These are phyloP conservation scores for Phytophthora podocarpi DNA, from an alignment of 352 stramenopile species.

Conservation along the genomic window DNA sequence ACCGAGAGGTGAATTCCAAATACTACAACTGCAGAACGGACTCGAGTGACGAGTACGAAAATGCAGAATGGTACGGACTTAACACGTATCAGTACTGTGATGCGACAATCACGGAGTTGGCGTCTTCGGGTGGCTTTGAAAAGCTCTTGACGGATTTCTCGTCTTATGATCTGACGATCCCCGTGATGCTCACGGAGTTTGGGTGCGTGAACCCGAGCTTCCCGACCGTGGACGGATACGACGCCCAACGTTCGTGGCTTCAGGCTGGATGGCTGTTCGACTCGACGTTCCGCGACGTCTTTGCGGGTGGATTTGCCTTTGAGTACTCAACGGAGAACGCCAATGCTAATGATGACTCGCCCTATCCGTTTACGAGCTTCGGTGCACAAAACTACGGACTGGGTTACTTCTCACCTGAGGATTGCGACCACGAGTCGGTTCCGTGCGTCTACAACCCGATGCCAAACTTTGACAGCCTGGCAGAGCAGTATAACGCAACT, in stretches of 20 bases:
- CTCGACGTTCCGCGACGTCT: conserved; percentile 54
- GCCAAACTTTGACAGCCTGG: conserved; percentile 69
- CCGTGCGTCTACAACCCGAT: conserved; percentile 73
- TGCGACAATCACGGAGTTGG: conserved; percentile 39
- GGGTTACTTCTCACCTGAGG: conserved; percentile 72
- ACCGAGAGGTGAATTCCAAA: conserved; percentile 66
- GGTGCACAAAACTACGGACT: conserved; percentile 79
- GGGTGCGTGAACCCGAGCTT: conserved; percentile 78
- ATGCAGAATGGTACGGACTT: conserved; percentile 87
- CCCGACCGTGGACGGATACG: conserved; percentile 69
- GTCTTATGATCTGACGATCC: conserved; percentile 68
- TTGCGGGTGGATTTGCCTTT: conserved; percentile 78
- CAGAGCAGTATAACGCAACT: conserved; percentile 48
- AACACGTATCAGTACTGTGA: conserved; percentile 89
- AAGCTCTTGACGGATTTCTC: conserved; percentile 65
- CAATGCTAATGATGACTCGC: conserved; percentile 56
- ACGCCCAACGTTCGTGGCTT: conserved; percentile 69
- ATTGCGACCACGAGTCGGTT: conserved; percentile 65
- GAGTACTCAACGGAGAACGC: conserved; percentile 84
- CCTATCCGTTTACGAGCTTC: conserved; percentile 78
- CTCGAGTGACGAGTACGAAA: conserved; percentile 69
- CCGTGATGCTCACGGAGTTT: conserved; percentile 86
- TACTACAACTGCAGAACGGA: conserved; percentile 91
- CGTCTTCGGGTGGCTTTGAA: conserved; percentile 61
- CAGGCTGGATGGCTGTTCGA: conserved; percentile 64